A percentile compares a stretch with the other conserved stretches of the same genome.
Conservation (phyloP, 2,329 filamentous ascomycete genomes). For the Verticillium isaacii region DNA sequence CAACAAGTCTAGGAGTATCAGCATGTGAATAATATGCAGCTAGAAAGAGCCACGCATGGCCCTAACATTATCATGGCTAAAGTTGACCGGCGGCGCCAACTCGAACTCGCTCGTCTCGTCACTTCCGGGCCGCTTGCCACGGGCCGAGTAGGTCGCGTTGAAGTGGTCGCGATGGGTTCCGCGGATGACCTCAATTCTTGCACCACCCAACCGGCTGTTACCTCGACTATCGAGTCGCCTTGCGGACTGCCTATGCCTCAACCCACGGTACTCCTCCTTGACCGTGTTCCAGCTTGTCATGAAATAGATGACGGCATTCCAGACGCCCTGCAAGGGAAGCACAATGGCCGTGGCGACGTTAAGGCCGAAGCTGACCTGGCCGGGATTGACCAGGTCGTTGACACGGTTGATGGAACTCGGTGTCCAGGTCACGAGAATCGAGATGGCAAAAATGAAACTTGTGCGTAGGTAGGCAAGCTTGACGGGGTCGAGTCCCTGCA, state of each 20-base stretch:
- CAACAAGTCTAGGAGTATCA: not conserved
- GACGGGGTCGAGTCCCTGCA: conserved; percentile 46
- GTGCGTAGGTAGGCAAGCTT: conserved; percentile 58
- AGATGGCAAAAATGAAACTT: conserved; percentile 56
- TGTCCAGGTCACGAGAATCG: conserved; percentile 58
- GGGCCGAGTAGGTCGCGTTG: not conserved
- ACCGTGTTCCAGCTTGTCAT: conserved; percentile 51
- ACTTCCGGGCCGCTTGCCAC: conserved; percentile 7
- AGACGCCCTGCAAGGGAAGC: conserved; percentile 72
- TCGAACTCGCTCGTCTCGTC: conserved; percentile 11
- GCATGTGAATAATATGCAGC: not conserved
- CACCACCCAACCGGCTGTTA: conserved; percentile 1
- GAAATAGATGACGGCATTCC: conserved; percentile 76
- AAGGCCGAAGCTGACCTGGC: conserved; percentile 54
- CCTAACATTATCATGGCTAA: conserved; percentile 1
- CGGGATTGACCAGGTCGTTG: conserved; percentile 57
- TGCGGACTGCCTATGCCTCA: not conserved
- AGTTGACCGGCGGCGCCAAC: conserved; percentile 2
- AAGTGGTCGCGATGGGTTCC: conserved; percentile 1
- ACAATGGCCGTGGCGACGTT: conserved; percentile 68
- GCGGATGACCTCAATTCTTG: conserved; percentile 1
- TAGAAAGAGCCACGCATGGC: conserved; percentile 9
- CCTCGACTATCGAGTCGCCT: conserved; percentile 6
- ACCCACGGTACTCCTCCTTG: conserved; percentile 24
- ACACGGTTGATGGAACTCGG: conserved; percentile 70